Base-by-base conservation (phyloP, 1,139 yeast species). In the Debaryomyces coudertii region DNA sequence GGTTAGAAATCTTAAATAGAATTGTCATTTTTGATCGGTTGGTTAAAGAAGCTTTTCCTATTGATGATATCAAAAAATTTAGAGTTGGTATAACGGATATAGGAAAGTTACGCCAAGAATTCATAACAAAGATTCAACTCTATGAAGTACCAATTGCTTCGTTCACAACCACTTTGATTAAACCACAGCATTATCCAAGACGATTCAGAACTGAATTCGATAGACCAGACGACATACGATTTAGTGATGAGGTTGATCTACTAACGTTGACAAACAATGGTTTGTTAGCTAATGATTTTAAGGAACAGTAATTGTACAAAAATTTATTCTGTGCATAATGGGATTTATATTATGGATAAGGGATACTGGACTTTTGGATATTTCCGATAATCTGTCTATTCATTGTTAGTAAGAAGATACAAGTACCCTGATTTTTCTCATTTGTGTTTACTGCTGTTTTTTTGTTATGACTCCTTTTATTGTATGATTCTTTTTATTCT, bases 131-230 rank as follows among this genome's bases (percentile, higher is more conserved):
- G 16, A 54, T 65, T 22, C 61, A 66, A 9, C 42, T 72, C 11
- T 11, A 31, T 20, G 73, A 68, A 48, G 54, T 53, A 1, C 66
- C 68, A 2, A 65, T 68, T 6, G 52, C 56, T 23, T 53, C 56
- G 22, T 68, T 68, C 51, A 62, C 60, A 39, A 56, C 55, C 23
- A 64, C 71, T 1, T 53, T 66, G 30, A 61, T 68, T 11, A 53
- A 70, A 35, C 72, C 71, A 5, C 66, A 65, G 39, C 71, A 68
- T 51, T 68, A 66, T 46, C 71, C 72, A 3, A 62, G 33, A 18
- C 37, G 25, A 5, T 30, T 30, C 3, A 43, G 20, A 12, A 36
- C 20, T 34, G 11, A n/a, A 9, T n/a, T 12, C n/a, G 18, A 22
- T 9, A n/a, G 18, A 3, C 11, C 34, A 15, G 25, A 29, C 7